These are phyloP conservation scores for Sporormia fimetaria DNA, from an alignment of 495 filamentous ascomycete genomes.

Conservation along the genomic window DNA sequence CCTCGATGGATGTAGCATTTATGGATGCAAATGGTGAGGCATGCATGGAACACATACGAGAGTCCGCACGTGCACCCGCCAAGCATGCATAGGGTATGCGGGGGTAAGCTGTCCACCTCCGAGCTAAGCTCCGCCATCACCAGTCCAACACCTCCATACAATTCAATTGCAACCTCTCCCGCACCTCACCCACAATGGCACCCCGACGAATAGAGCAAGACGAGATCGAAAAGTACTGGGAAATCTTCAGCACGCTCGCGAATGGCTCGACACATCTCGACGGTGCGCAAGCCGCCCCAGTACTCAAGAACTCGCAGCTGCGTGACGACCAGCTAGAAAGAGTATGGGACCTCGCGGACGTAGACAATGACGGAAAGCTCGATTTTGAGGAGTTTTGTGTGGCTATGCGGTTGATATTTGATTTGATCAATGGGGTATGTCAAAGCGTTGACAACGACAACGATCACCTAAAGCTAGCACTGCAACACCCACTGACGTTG, in stretches of 20 bases:
- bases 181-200: conserved; percentile 32
- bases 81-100: too few species aligned
- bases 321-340: conserved; percentile 89
- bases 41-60: too few species aligned
- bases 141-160: not conserved
- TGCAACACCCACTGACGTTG: too few species aligned
- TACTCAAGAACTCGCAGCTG: conserved; percentile 90
- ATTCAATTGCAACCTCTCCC: not conserved
- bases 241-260: conserved; percentile 82
- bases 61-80: too few species aligned
- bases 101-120: too few species aligned
- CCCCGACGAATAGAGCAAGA: conserved; percentile 79
- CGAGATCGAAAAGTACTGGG: conserved; percentile 98
- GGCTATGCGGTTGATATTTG: conserved; percentile 94
- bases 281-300: conserved; percentile 81
- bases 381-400: conserved; percentile 99
- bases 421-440: conserved; percentile 86
- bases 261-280: conserved; percentile 76
- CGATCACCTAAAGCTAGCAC: too few species aligned
- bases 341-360: conserved; percentile 95
- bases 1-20: too few species aligned
- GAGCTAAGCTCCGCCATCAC: too few species aligned
- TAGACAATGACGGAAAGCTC: conserved; percentile 89
- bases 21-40: too few species aligned
- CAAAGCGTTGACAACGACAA: not conserved